Evolutionary conservation across 2,329 filamentous ascomycete genomes (phyloP).

Genomic region (Ascochyta fabae): DNA sequence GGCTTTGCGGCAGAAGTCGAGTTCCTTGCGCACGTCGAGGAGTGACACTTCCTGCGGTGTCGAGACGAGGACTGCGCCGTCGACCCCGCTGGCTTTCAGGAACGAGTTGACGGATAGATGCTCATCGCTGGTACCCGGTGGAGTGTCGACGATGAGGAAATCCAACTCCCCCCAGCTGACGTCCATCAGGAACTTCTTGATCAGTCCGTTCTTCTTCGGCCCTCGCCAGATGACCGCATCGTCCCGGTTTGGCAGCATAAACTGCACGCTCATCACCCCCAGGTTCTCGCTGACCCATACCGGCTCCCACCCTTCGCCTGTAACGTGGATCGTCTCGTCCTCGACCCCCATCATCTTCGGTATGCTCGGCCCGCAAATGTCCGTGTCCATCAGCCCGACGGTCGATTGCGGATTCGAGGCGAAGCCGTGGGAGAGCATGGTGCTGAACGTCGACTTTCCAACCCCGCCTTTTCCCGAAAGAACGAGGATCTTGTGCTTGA

Average conservation of each 20-base stretch:
- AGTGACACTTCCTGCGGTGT: constrained; percentile 94
- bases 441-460: constrained; percentile 93
- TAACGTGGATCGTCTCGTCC: constrained; percentile 90
- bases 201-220: constrained; percentile 97
- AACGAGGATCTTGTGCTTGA: constrained; percentile 91
- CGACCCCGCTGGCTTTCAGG: constrained; percentile 87
- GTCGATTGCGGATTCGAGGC: constrained; percentile 78
- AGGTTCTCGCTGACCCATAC: constrained; percentile 96
- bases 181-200: constrained; percentile 97
- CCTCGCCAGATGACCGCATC: constrained; percentile 98
- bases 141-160: constrained; percentile 91
- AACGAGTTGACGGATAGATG: constrained; percentile 93
- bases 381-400: constrained; percentile 96
- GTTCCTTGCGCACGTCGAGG: constrained; percentile 93
- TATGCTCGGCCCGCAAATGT: constrained; percentile 95
- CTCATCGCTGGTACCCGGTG: constrained; percentile 93
- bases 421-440: constrained; percentile 86
- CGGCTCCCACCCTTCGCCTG: constrained; percentile 86
- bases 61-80: constrained; percentile 90
- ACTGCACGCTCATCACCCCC: constrained; percentile 96
- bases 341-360: constrained; percentile 99
- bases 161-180: constrained; percentile 97
- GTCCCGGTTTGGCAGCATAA: constrained; percentile 93
- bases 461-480: constrained; percentile 96
- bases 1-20: constrained; percentile 96